Base-by-base conservation (phyloP, 2,329 filamentous ascomycete genomes). In the Penicillium verrucosum region DNA sequence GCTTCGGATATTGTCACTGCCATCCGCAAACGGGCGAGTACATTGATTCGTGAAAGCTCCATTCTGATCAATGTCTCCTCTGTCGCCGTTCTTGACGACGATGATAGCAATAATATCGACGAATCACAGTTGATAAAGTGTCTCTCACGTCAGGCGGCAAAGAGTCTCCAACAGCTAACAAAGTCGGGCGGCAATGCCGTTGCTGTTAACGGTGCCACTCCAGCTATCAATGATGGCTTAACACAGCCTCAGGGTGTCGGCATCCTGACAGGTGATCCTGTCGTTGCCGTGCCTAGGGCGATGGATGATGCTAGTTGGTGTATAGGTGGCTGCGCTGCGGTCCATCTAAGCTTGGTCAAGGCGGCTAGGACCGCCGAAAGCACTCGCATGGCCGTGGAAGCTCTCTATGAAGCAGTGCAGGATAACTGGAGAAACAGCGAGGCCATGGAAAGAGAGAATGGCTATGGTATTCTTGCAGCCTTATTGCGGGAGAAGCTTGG, bases 391-490 rank as follows among this genome's bases (percentile, higher is more conserved):
- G 87, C 92, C 1, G 86, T 95, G 2, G 86, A 95, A 67, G 89
- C 95, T 66, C 80, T 96, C 27, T 92, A 97, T 60, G 85, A 89
- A 62, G 90, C 90, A 58, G 89, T 97, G 48, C 88, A 89, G 63
- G 88, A 89, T 61, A 97, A 89, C 70, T 99, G 95, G 94, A 85
- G 94, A 61, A 97, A 97, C 64, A 97, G 94, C 64, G 95, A 99
- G 72, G 92, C 94, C 27, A 97, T 99, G 89, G 94, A 99, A 73
- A 87, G 90, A 66, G 92, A 96, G 58, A 94, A 95, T 64, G 95
- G 93, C 0, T 99, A 97, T 70, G 89, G 90, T 27, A 89, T 97
- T 36, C 77, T 99, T 49, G 89, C 89, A 40, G 86, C 92, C 73
- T 81, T 97, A 18, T 76, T 99, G 25, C 87, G 91, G 53, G 89